Evolutionary conservation across 2,329 filamentous ascomycete species (phyloP), one percentile per base, ranked within the genome.

Genomic region (Claviceps maximensis): DNA sequence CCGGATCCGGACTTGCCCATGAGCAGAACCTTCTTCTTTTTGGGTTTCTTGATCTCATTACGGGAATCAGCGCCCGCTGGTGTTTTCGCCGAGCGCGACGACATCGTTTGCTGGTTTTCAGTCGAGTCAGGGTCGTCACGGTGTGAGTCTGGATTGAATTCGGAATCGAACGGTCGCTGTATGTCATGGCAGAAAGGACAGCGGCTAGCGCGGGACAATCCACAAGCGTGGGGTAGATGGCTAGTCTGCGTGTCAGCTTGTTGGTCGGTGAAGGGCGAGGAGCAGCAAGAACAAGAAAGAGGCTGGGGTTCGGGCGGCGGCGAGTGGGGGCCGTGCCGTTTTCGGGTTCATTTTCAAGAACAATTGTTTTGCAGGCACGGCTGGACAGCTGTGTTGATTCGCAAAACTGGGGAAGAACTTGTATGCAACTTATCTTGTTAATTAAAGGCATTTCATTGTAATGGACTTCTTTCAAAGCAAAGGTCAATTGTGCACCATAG

Each of bases 1-100:
- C 93, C 93, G 0, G 91, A 95, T 52, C 93, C 93, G 57, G 88
- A 95, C 74, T 96, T 96, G 61, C 93, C 93, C 93, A 90, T 90
- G 57, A 90, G 74, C 49, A 90, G 75, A 50, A 90, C 86, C 77
- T 90, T 90, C 74, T 87, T 88, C 77, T 90, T 90, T 75, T 89
- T 87, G 62, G 80, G 79, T 60, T 84, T 84, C 70, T 79, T 81
- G 58, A 81, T 71, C 65, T 79, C 77, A 59, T 62, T 72, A 56
- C 61, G 45, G 33, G 46, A 23, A 15, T 31, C 56, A n/a, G 50
- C 44, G 13, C 48, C 51, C 15, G 38, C 19, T 8, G 52, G 51
- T 2, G 49, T 13, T 17, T 53, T 45, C 29, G 46, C 51, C 13
- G 50, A 13, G 8, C 52, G 54, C 10, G 57, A 53, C 21, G 55